phyloP scores from a whole-genome alignment of 1,284 basidiomycete species.

The Pisolithus thermaeus region DNA sequence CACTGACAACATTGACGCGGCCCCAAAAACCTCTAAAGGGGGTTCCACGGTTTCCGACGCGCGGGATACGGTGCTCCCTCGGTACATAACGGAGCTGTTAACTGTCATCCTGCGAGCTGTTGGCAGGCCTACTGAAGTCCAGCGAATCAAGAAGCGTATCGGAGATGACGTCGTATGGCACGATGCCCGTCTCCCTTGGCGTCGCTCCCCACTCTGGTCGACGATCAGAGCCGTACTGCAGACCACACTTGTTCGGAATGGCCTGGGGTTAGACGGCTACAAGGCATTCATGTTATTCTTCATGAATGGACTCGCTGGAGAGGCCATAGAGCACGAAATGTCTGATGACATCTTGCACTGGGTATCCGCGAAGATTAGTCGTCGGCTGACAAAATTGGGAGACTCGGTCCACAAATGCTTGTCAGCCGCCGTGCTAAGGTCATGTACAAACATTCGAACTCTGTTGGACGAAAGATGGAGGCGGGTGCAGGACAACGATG shows the following conservation, averaged over 20 bases:
- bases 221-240: slow-evolving; percentile 19
- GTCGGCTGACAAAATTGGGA: slow-evolving; percentile 35
- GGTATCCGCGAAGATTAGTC: slow-evolving; percentile 29
- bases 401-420: slow-evolving; percentile 15
- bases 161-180: slow-evolving; percentile 29
- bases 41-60: slow-evolving; percentile 17
- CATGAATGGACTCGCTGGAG: too few relatives aligned
- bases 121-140: slow-evolving; percentile 15
- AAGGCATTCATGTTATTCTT: too few relatives aligned
- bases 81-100: slow-evolving; percentile 33
- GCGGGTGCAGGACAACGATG: too few relatives aligned
- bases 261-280: too few relatives aligned
- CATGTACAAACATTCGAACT: slow-evolving; percentile 13
- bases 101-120: slow-evolving; percentile 29
- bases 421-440: slow-evolving; percentile 5
- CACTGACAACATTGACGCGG: slow-evolving; percentile 12
- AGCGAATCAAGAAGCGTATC: slow-evolving; percentile 28
- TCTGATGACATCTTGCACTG: slow-evolving; percentile 29
- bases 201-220: slow-evolving; percentile 35
- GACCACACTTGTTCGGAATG: too few relatives aligned
- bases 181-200: slow-evolving; percentile 28
- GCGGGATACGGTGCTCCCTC: slow-evolving; percentile 26
- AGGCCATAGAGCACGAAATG: slow-evolving; percentile 15
- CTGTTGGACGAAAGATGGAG: slow-evolving; percentile 15
- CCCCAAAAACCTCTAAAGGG: slow-evolving; percentile 7